phyloP scores from a whole-genome alignment of 2,329 filamentous ascomycete species.

The Teratosphaeria zuluensis region DNA sequence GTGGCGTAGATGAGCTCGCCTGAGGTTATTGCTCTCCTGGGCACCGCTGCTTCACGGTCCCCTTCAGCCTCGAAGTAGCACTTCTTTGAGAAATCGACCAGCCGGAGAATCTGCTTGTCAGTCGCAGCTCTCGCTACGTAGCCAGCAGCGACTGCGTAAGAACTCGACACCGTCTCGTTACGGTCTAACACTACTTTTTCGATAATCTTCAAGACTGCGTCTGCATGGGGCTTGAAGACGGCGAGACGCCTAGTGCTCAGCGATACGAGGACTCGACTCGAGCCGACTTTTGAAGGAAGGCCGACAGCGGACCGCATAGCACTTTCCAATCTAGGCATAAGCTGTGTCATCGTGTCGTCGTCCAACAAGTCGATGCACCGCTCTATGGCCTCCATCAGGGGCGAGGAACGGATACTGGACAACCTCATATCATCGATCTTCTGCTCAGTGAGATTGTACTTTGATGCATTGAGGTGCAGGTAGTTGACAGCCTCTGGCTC shows the following conservation, averaged over 20 bases:
- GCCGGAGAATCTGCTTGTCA: constrained; percentile 47
- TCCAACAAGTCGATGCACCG: constrained; percentile 79
- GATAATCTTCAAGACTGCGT: constrained; percentile 65
- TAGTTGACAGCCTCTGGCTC: constrained; percentile 89
- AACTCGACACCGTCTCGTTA: constrained; percentile 86
- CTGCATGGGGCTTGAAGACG: constrained; percentile 65
- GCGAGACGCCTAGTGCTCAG: constrained; percentile 70
- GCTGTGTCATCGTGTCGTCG: constrained; percentile 61
- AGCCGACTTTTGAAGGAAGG: constrained; percentile 88
- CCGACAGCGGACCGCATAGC: constrained; percentile 81
- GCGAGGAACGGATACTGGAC: constrained; percentile 71
- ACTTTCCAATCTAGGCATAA: constrained; percentile 63
- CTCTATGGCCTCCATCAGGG: constrained; percentile 86
- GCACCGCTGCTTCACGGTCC: constrained; percentile 46
- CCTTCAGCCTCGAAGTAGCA: constrained; percentile 79
- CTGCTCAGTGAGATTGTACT: constrained; percentile 75
- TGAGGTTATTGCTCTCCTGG: constrained; percentile 47
- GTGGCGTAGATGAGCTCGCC: constrained; percentile 76
- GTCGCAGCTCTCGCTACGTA: constrained; percentile 65
- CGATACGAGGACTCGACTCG: constrained; percentile 72
- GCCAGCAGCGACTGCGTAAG: constrained; percentile 76
- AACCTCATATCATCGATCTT: constrained; percentile 83
- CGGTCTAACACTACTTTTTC: constrained; percentile 78
- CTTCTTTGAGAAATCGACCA: constrained; percentile 48
- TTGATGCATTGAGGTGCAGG: constrained; percentile 75